Evolutionary conservation across 805 yeast species (phyloP).

Genomic region (Teunomyces cretensis): DNA sequence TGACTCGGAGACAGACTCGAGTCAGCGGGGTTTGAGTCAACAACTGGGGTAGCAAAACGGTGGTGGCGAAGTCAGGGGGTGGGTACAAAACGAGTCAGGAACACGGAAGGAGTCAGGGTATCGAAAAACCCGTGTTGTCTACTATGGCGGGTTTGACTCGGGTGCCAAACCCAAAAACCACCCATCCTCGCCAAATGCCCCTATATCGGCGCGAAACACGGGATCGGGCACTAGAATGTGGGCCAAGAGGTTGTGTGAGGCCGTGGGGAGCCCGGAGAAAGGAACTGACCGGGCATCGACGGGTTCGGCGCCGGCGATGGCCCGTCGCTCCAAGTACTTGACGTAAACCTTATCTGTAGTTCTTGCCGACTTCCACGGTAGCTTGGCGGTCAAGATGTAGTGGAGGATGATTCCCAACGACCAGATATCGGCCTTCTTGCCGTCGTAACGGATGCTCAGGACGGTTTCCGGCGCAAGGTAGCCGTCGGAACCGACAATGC

Average conservation of each 20-base stretch:
- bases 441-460: slow-evolving; percentile 35
- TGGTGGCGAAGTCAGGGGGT: no score
- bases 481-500: slow-evolving; percentile 48
- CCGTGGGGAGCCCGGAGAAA: slow-evolving; percentile 2
- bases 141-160: not conserved
- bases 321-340: slow-evolving; percentile 8
- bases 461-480: slow-evolving; percentile 52
- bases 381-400: slow-evolving; percentile 26
- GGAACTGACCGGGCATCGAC: slow-evolving; percentile 10
- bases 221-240: not conserved
- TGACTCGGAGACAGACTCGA: not conserved
- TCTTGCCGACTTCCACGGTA: slow-evolving; percentile 51
- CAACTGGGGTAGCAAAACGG: no score
- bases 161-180: not conserved
- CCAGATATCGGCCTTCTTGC: slow-evolving; percentile 48
- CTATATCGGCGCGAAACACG: not conserved
- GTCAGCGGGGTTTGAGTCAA: not conserved
- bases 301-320: slow-evolving; percentile 7
- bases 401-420: slow-evolving; percentile 46
- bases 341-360: slow-evolving; percentile 10
- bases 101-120: no score
- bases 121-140: no score
- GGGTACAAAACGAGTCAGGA: no score
- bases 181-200: not conserved
- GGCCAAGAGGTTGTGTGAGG: not conserved